Evolutionary conservation across 2,329 filamentous ascomycete species (phyloP), one percentile per base, ranked within the genome.

Genomic region (Pseudocercospora fuligena): DNA sequence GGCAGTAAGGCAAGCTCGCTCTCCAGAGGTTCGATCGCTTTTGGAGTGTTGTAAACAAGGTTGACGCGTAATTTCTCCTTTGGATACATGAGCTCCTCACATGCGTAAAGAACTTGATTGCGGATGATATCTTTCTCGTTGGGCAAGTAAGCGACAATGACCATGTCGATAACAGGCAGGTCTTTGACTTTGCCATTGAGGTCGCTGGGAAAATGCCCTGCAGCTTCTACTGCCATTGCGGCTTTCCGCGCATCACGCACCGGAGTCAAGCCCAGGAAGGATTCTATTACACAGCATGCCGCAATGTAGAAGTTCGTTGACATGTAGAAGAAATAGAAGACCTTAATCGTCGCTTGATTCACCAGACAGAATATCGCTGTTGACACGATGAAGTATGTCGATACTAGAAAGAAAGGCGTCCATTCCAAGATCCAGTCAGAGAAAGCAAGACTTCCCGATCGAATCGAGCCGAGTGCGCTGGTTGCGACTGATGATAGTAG

Each of bases 81-180:
- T 1, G 82, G 82, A 61, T 84, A 84, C 8, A 80, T 74, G 23
- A 84, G 78, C 66, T 83, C 80, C 64, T 84, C 79, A 46, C 84
- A 73, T 3, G 81, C 80, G 68, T 84, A 84, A 27, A 81, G 73
- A 14, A 82, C 78, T 8, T 82, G 80, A 57, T 83, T 82, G 72
- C 82, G 78, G 69, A 84, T 83, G 61, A 84, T 84, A 60, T 84
- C 81, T 71, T 82, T 76, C 70, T 84, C 82, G 65, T 84, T 84
- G 5, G 82, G 82, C n/a, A 84, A 75, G 68, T 84, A 84, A 14
- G 82, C 82, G 2, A 84, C 82, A 62, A 84, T 82, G 61, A 84
- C 75, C 47, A 84, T 74, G 66, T 84, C 82, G 19, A 84, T 75
- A 27, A 80, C 78, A 0, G 78, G 78, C 2, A 84, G 74, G 14